These are phyloP conservation scores for Priceomyces medius DNA, from an alignment of 805 yeast species.

Conservation along the genomic window DNA sequence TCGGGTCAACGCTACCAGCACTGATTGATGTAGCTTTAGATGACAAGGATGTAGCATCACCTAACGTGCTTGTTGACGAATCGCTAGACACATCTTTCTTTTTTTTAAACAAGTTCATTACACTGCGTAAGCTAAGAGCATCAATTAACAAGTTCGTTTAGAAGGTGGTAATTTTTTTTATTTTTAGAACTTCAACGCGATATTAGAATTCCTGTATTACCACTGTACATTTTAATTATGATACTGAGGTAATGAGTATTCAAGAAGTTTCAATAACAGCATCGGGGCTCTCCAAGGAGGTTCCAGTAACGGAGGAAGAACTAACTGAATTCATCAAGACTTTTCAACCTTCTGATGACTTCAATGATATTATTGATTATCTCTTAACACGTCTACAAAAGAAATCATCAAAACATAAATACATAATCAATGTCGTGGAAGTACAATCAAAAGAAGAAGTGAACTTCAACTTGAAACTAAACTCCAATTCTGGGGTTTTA, in stretches of 20 bases:
- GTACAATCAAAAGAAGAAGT: constrained; percentile 22
- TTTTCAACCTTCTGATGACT: constrained; percentile 3
- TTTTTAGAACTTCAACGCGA: background rate
- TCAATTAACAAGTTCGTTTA: too few relatives aligned
- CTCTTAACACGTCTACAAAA: constrained; percentile 36
- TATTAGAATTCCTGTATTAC: too few relatives aligned
- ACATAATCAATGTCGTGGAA: constrained; percentile 46
- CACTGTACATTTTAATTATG: too few relatives aligned
- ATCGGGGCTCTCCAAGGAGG: constrained; percentile 13
- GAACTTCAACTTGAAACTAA: constrained; percentile 22
- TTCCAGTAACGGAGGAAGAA: constrained; percentile 20
- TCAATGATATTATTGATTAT: constrained; percentile 25
- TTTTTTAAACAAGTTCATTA: constrained; percentile 19
- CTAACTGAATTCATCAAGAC: constrained; percentile 12
- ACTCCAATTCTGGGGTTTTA: constrained; percentile 48
- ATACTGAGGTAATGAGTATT: constrained; percentile 3
- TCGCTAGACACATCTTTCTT: constrained; percentile 8
- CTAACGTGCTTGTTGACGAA: constrained; percentile 7
- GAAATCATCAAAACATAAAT: constrained; percentile 57
- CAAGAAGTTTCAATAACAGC: constrained; percentile 5
- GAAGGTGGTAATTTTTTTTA: background rate
- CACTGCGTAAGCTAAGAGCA: background rate
- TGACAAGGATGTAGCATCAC: constrained; percentile 12
- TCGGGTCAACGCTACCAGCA: constrained; percentile 6
- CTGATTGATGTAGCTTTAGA: constrained; percentile 15